Conservation (phyloP, 768 basidiomycete species). For the Kwoniella botswanensis region DNA sequence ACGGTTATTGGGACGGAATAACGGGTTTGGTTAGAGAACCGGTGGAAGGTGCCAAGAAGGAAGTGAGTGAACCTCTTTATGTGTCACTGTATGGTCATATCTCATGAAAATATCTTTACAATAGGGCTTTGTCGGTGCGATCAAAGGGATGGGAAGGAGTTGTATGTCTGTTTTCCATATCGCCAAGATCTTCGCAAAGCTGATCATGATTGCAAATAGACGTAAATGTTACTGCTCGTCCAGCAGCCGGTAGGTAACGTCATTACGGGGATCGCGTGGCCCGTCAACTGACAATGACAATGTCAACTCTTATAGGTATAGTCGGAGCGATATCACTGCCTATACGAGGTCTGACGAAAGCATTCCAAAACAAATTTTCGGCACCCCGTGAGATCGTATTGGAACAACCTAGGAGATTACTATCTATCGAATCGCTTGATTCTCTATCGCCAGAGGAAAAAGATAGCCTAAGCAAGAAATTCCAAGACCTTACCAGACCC, state of each 20-base stretch:
- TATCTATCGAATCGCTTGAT: constrained; percentile 11
- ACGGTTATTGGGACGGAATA: constrained; percentile 60
- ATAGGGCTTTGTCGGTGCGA: constrained; percentile 57
- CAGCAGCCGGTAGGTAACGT: constrained; percentile 54
- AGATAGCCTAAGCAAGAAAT: constrained; percentile 15
- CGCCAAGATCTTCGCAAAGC: constrained; percentile 21
- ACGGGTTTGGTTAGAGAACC: constrained; percentile 61
- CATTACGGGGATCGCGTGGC: constrained; percentile 24
- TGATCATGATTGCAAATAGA: constrained; percentile 29
- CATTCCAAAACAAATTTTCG: constrained; percentile 32
- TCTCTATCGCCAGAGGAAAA: constrained; percentile 20
- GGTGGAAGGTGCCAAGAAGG: constrained; percentile 58
- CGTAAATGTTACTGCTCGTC: constrained; percentile 57
- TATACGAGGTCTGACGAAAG: constrained; percentile 39
- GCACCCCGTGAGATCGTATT: constrained; percentile 37
- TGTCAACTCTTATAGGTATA: constrained; percentile 29
- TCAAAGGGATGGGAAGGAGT: constrained; percentile 59
- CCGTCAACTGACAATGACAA: background rate
- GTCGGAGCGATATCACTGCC: constrained; percentile 47
- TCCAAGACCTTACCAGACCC: constrained; percentile 13
- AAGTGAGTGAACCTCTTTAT: constrained; percentile 42
- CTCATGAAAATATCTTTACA: constrained; percentile 16
- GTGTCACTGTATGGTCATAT: background rate
- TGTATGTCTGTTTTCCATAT: constrained; percentile 32
- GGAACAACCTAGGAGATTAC: constrained; percentile 34